A percentile compares a stretch with the other conserved stretches of the same genome.
Evolutionary conservation across 768 basidiomycete genomes (phyloP).

Genomic region (Rhodosporidiobolus odoratus): DNA sequence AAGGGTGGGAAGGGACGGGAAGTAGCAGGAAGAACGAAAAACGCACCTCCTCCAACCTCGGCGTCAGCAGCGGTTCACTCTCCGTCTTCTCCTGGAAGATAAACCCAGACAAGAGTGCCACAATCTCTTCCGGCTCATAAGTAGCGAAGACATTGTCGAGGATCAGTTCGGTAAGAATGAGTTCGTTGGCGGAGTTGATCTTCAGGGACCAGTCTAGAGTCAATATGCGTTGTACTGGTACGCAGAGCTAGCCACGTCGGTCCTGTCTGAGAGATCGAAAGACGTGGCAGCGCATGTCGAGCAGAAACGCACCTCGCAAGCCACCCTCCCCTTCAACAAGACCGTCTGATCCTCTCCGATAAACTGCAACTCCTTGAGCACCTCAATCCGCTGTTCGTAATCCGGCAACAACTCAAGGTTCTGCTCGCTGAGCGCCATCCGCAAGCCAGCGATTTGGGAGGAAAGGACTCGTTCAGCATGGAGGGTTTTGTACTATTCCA

Average conservation of each 20-base stretch:
- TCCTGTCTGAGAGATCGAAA: no score
- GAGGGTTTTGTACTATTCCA: constrained; percentile 62
- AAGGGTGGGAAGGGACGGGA: neutral
- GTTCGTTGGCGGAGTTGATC: constrained; percentile 98
- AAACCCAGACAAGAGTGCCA: constrained; percentile 89
- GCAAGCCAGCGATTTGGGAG: constrained; percentile 66
- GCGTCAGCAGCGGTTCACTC: constrained; percentile 71
- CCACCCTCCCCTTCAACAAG: constrained; percentile 89
- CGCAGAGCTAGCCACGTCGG: no score
- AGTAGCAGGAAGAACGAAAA: neutral
- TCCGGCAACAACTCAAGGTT: constrained; percentile 94
- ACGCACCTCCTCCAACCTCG: constrained; percentile 61
- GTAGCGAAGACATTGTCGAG: constrained; percentile 85
- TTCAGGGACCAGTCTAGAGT: no score
- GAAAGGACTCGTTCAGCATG: constrained; percentile 72
- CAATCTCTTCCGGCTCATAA: constrained; percentile 93
- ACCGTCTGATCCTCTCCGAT: constrained; percentile 95
- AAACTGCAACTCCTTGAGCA: constrained; percentile 83
- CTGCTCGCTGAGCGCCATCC: constrained; percentile 85
- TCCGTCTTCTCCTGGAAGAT: constrained; percentile 99
- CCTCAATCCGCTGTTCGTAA: constrained; percentile 87
- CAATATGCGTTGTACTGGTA: no score
- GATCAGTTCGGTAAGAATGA: constrained; percentile 91
- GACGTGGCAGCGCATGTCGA: neutral
- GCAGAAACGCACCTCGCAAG: constrained; percentile 70